Base-by-base conservation (phyloP, 768 basidiomycete species). In the Lanmaoa rubissima region DNA sequence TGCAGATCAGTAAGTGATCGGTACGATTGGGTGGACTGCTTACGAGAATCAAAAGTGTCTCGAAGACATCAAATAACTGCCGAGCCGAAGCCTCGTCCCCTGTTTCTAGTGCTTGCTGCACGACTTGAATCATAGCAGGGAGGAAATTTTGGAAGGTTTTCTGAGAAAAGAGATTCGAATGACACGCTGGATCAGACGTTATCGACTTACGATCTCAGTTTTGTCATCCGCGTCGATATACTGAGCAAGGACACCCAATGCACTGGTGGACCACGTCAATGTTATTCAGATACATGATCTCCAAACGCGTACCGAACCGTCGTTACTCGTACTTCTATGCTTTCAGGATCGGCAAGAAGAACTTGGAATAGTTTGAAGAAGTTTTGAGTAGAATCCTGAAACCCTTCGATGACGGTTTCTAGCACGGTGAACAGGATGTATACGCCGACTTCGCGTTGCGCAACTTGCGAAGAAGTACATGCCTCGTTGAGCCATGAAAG, bases 1-100 rank as follows among this genome's bases (percentile, higher is more conserved):
- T 17, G 35, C 5, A 11, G 19, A 61, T 65, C 51, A 65, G 41
- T 34, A 41, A 39, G 11, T 5, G 21, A 54, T 41, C 12, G 4
- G n/a, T 26, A 32, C 21, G 16, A 21, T 41, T 28, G 14, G 28
- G 13, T 24, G 1, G 52, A 43, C 14, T 35, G 72, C 86, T 55
- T 61, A 91, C 92, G 56, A 98, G 84, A 68, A 98, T 96, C 46
- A 96, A 81, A 46, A 98, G 85, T 0, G 93, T 95, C 78, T 98
- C 97, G 60, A 98, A 81, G 31, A 98, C 92, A 68, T 99, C 97
- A 67, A 98, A 97, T 26, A 94, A 78, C 66, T 95, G 86, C 61
- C 94, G 86, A 45, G 92, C 91, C 52, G 85, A 85, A 36, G 80
- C 79, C 67, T 94, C 92, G 66, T 98, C 89, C 36, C 81, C 83